A percentile compares a stretch with the other conserved stretches of the same genome.
Conservation (phyloP, 176 grass and related monocot genomes). For the Phoenix dactylifera region DNA sequence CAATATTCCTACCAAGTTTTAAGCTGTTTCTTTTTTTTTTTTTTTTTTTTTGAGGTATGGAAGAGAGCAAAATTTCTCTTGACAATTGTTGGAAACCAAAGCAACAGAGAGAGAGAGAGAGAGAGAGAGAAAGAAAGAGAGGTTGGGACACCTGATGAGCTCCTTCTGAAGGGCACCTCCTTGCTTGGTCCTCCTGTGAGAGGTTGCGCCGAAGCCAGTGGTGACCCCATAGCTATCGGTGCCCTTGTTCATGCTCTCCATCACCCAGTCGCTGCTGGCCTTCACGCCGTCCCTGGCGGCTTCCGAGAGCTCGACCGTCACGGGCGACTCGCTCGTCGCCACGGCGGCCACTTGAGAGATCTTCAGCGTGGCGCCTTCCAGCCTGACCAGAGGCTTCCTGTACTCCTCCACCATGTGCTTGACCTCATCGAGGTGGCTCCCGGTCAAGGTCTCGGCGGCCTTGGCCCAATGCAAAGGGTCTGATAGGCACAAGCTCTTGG, state of each 20-base stretch:
- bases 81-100: too few species aligned
- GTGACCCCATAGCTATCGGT: constrained; percentile 19
- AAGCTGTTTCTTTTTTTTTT: too few species aligned
- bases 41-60: too few species aligned
- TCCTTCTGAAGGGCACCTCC: constrained; percentile 12
- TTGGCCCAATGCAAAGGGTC: constrained; percentile 7
- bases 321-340: neutral
- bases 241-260: constrained; percentile 17
- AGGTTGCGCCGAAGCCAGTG: constrained; percentile 16
- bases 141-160: constrained; percentile 9
- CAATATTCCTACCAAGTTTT: too few species aligned
- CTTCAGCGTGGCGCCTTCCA: constrained; percentile 7
- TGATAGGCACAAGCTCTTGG: too few species aligned
- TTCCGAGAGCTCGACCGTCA: constrained; percentile 4
- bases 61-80: too few species aligned
- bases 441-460: constrained; percentile 7
- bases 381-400: constrained; percentile 10
- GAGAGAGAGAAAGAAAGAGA: neutral
- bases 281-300: constrained; percentile 3
- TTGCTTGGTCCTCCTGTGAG: constrained; percentile 14
- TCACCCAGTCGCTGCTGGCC: constrained; percentile 18
- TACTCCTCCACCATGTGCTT: constrained; percentile 15
- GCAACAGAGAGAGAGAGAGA: too few species aligned
- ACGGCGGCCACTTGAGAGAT: constrained; percentile 10
- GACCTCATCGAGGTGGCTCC: constrained; percentile 16